phyloP scores from a whole-genome alignment of 2,329 filamentous ascomycete genomes.

The Claviceps cyperi region DNA sequence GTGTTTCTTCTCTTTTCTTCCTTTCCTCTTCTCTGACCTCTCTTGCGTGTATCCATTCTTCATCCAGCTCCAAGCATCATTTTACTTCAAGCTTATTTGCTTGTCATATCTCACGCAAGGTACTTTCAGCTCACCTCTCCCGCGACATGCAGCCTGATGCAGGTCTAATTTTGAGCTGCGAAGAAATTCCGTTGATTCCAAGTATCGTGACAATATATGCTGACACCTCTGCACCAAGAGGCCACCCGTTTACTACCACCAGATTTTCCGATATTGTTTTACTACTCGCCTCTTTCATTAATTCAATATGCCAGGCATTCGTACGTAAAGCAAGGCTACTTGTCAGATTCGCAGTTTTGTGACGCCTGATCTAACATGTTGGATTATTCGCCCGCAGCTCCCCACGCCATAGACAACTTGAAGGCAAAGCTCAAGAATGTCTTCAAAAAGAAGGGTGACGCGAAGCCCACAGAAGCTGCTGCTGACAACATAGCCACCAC shows the following conservation, averaged over 20 bases:
- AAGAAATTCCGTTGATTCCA: not conserved
- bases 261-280: not conserved
- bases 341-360: not conserved
- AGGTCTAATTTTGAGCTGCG: not conserved
- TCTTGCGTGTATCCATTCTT: constrained; percentile 4
- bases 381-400: constrained; percentile 20
- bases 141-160: not conserved
- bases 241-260: not conserved
- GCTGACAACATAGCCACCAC: constrained; percentile 11
- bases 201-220: not conserved
- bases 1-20: constrained; percentile 4
- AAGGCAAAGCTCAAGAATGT: constrained; percentile 40
- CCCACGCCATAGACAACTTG: constrained; percentile 37
- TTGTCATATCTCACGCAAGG: constrained; percentile 3
- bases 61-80: constrained; percentile 4
- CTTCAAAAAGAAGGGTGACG: constrained; percentile 33
- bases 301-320: constrained; percentile 36
- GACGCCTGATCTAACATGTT: constrained; percentile 3
- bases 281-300: not conserved
- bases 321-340: constrained; percentile 22
- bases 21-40: constrained; percentile 1
- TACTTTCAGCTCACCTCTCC: not conserved
- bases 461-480: constrained; percentile 13
- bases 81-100: constrained; percentile 5
- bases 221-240: not conserved